Evolutionary conservation across 2,329 filamentous ascomycete species (phyloP).

Genomic region (Penicillium sp.): DNA sequence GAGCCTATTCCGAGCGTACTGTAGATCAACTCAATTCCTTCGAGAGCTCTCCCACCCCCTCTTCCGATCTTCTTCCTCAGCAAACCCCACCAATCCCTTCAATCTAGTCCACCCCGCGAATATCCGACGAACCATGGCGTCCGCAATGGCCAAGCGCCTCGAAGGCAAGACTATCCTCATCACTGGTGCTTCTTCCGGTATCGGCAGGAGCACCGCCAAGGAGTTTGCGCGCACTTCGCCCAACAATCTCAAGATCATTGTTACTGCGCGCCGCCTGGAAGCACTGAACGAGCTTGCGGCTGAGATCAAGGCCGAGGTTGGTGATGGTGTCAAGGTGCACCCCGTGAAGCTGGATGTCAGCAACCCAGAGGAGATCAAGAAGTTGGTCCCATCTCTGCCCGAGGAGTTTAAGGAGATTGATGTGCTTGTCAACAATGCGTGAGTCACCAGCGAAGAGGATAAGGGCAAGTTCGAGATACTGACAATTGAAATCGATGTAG

Average conservation of each 20-base stretch:
- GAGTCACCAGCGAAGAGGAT: constrained; percentile 63
- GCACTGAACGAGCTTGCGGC: constrained; percentile 72
- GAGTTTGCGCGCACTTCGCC: constrained; percentile 90
- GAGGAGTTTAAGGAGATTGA: constrained; percentile 83
- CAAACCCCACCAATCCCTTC: constrained; percentile 21
- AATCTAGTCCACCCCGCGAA: constrained; percentile 23
- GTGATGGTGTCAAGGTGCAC: constrained; percentile 76
- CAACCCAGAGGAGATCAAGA: constrained; percentile 70
- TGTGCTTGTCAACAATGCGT: constrained; percentile 96
- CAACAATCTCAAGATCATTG: constrained; percentile 75
- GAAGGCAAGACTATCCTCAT: constrained; percentile 90
- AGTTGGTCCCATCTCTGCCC: constrained; percentile 73
- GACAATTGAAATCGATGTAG: constrained; percentile 46
- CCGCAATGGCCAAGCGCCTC: constrained; percentile 78
- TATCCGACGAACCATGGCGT: constrained; percentile 57
- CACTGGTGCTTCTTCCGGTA: constrained; percentile 91
- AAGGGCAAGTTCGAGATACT: neutral
- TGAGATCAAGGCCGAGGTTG: constrained; percentile 75
- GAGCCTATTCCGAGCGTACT: constrained; percentile 27
- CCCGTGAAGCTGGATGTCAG: constrained; percentile 86
- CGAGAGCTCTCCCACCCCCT: constrained; percentile 20
- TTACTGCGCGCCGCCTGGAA: constrained; percentile 87
- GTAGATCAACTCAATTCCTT: constrained; percentile 29
- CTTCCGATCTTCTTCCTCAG: constrained; percentile 21
- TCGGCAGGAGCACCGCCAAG: constrained; percentile 73